These are phyloP conservation scores for Daldinia childiae DNA, from an alignment of 495 filamentous ascomycete genomes.

Conservation along the genomic window DNA sequence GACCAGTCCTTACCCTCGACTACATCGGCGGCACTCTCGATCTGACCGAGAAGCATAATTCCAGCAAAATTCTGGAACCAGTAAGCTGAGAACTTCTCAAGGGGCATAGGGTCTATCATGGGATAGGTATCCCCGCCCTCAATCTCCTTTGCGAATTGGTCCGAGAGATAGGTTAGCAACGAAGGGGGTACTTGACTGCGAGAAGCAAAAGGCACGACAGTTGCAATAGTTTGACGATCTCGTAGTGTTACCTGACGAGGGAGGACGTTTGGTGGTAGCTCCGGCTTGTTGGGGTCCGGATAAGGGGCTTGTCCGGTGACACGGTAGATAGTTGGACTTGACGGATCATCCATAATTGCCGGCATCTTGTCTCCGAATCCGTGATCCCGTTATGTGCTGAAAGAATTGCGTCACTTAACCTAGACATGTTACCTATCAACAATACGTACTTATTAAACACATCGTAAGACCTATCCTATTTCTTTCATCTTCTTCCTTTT, in stretches of 20 bases:
- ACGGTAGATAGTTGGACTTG: slow-evolving; percentile 67
- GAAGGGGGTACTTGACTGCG: slow-evolving; percentile 76
- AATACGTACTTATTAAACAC: slow-evolving; percentile 24
- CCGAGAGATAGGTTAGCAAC: slow-evolving; percentile 80
- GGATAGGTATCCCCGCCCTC: slow-evolving; percentile 97
- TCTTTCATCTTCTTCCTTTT: slow-evolving; percentile 4
- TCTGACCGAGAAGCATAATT: slow-evolving; percentile 89
- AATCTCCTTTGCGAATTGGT: slow-evolving; percentile 93
- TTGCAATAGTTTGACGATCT: slow-evolving; percentile 89
- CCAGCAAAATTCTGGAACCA: slow-evolving; percentile 97
- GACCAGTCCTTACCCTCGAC: slow-evolving; percentile 82
- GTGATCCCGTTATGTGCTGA: neutral
- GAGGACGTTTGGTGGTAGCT: slow-evolving; percentile 74
- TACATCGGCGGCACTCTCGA: slow-evolving; percentile 66
- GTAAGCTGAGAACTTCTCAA: slow-evolving; percentile 81
- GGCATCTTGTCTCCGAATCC: slow-evolving; percentile 68
- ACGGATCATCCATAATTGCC: slow-evolving; percentile 85
- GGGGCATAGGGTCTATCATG: slow-evolving; percentile 80
- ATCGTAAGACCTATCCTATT: slow-evolving; percentile 2
- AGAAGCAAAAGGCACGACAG: slow-evolving; percentile 86
- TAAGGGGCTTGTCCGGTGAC: slow-evolving; percentile 70
- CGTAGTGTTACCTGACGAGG: slow-evolving; percentile 88
- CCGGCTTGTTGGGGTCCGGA: slow-evolving; percentile 66
- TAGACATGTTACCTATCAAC: slow-evolving; percentile 41
- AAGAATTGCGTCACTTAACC: slow-evolving; percentile 19